A percentile compares a stretch with the other conserved stretches of the same genome.
Evolutionary conservation across 192 early-diverging fungal genomes (phyloP).

Genomic region (Coemansia sp.): DNA sequence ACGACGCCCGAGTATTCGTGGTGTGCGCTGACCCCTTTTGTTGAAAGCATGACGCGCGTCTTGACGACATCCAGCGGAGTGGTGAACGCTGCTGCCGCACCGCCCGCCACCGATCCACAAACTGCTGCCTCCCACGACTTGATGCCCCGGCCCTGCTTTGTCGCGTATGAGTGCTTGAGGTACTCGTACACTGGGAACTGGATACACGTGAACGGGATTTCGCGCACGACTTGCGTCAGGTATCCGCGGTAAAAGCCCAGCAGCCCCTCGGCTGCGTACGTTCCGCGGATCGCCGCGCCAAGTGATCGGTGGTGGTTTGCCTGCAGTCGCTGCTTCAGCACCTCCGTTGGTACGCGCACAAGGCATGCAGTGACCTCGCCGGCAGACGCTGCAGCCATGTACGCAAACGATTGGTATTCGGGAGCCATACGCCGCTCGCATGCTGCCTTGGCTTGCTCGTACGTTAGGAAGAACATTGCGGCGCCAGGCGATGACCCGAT

Average conservation of each 20-base stretch:
- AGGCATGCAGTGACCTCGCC: conserved; percentile 93
- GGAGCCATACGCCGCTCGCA: conserved; percentile 14
- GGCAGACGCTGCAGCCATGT: conserved; percentile 86
- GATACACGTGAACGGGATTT: conserved; percentile 96
- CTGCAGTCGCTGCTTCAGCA: conserved; percentile 96
- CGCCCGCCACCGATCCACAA: conserved; percentile 87
- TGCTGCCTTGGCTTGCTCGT: conserved; percentile 75
- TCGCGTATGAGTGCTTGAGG: conserved; percentile 67
- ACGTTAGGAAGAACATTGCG: conserved; percentile 88
- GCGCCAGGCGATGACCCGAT: conserved; percentile 90
- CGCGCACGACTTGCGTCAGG: conserved; percentile 86
- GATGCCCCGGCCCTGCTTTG: conserved; percentile 49
- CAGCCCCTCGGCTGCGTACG: conserved; percentile 69
- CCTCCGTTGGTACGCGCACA: conserved; percentile 93
- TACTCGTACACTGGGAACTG: conserved; percentile 96
- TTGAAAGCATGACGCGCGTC: conserved; percentile 94
- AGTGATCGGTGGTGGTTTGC: conserved; percentile 71
- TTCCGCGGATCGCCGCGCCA: conserved; percentile 63
- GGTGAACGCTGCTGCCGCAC: conserved; percentile 83
- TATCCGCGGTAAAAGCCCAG: conserved; percentile 93
- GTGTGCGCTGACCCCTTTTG: conserved; percentile 38
- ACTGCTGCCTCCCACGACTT: conserved; percentile 82
- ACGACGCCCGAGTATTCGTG: conserved; percentile 68
- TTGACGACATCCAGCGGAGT: conserved; percentile 97
- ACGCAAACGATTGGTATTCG: conserved; percentile 64